A percentile compares a stretch with the other conserved stretches of the same genome.
Conservation (phyloP, 2,329 filamentous ascomycete species). For the Diaporthe vaccinii region DNA sequence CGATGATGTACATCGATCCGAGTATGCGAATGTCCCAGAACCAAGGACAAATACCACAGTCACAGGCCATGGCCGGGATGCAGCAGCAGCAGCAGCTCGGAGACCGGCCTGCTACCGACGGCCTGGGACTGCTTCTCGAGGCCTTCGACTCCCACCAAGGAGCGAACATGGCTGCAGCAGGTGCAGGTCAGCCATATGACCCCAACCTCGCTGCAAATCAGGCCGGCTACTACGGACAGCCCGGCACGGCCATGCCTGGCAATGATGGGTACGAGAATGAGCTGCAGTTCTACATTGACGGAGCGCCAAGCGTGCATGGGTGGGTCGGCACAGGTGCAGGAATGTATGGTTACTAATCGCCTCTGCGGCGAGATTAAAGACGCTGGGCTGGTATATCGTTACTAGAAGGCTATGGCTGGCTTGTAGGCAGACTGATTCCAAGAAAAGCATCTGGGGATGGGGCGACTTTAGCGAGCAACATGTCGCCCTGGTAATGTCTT, state of each 20-base stretch:
- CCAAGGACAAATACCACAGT: conserved; percentile 41
- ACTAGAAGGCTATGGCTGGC: background rate
- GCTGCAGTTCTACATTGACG: conserved; percentile 49
- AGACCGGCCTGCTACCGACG: conserved; percentile 48
- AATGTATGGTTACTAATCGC: conserved; percentile 46
- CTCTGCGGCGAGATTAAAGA: background rate
- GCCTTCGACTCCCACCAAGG: conserved; percentile 54
- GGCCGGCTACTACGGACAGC: conserved; percentile 43
- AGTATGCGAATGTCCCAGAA: conserved; percentile 43
- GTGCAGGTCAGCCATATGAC: conserved; percentile 38
- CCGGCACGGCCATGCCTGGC: conserved; percentile 42
- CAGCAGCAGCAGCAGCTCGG: conserved; percentile 43
- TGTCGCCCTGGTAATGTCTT: conserved; percentile 8
- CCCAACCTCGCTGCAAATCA: conserved; percentile 36
- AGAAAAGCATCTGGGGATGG: conserved; percentile 5
- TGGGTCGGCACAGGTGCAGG: conserved; percentile 44
- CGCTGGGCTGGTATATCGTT: background rate
- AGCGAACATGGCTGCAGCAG: conserved; percentile 31
- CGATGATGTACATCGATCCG: conserved; percentile 46
- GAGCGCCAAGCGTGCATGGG: conserved; percentile 43
- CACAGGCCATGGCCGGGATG: conserved; percentile 42
- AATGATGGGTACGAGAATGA: conserved; percentile 51
- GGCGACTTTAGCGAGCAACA: background rate
- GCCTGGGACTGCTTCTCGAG: conserved; percentile 58
- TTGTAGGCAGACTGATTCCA: conserved; percentile 18